A percentile compares a stretch with the other conserved stretches of the same genome.
Evolutionary conservation across 176 grass and related monocot species (phyloP).

Genomic region (Eremochloa ophiuroides): DNA sequence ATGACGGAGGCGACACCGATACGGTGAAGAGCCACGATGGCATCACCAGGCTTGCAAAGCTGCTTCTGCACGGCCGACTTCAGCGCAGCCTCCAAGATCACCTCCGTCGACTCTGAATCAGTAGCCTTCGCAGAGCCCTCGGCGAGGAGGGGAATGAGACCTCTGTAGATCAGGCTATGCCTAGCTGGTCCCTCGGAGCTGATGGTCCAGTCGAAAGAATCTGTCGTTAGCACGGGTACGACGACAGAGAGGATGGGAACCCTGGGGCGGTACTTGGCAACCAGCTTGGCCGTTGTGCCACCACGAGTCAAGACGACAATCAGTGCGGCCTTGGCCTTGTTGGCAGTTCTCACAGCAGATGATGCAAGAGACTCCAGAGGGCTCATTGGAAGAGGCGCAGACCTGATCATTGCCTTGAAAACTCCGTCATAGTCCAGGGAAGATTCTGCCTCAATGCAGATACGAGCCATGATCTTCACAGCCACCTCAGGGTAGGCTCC

Average conservation of each 20-base stretch:
- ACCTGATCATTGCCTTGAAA: slow-evolving; percentile 86
- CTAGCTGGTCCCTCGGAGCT: slow-evolving; percentile 73
- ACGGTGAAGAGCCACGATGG: slow-evolving; percentile 71
- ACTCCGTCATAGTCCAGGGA: slow-evolving; percentile 73
- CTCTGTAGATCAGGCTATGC: slow-evolving; percentile 78
- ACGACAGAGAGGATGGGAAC: slow-evolving; percentile 89
- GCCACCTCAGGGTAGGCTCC: slow-evolving; percentile 88
- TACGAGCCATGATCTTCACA: slow-evolving; percentile 88
- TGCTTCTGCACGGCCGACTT: slow-evolving; percentile 56
- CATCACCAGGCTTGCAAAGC: slow-evolving; percentile 72
- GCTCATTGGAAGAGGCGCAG: slow-evolving; percentile 81
- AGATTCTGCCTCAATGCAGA: slow-evolving; percentile 85
- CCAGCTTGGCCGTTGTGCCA: slow-evolving; percentile 81
- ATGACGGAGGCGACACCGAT: slow-evolving; percentile 85
- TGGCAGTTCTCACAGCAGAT: slow-evolving; percentile 81
- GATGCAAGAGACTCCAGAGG: slow-evolving; percentile 86
- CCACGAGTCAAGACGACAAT: slow-evolving; percentile 86
- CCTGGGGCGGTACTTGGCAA: slow-evolving; percentile 76
- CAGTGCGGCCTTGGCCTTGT: slow-evolving; percentile 67
- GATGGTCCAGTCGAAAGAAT: slow-evolving; percentile 79
- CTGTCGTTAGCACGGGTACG: slow-evolving; percentile 64
- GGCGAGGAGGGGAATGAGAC: slow-evolving; percentile 62
- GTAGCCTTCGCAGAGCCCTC: slow-evolving; percentile 93
- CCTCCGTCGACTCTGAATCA: slow-evolving; percentile 82
- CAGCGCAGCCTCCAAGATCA: slow-evolving; percentile 64